Conservation (phyloP, 805 yeast species). For the Cyberlindnera lachancei region DNA sequence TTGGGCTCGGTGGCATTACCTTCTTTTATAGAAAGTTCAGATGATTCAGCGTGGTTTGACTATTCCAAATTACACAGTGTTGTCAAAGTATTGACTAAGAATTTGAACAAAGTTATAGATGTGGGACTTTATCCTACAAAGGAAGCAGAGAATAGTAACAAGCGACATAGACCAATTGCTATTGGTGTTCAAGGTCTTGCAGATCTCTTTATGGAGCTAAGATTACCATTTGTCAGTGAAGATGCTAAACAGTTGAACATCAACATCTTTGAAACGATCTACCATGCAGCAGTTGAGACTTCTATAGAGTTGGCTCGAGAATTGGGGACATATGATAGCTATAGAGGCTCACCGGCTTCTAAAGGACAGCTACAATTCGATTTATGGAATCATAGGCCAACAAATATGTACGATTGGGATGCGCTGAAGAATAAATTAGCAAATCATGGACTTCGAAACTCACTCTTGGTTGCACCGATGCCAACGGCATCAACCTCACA, state of each 20-base stretch:
- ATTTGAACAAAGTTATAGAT: constrained; percentile 78
- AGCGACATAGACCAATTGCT: constrained; percentile 85
- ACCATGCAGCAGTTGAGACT: constrained; percentile 85
- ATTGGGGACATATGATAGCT: constrained; percentile 67
- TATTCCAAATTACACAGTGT: constrained; percentile 70
- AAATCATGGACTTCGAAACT: constrained; percentile 73
- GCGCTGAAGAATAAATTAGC: constrained; percentile 50
- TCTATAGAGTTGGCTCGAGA: constrained; percentile 71
- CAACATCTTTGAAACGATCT: constrained; percentile 89
- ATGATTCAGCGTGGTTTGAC: constrained; percentile 33
- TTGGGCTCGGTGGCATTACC: constrained; percentile 90
- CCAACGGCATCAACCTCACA: constrained; percentile 99
- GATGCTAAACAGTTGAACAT: constrained; percentile 68
- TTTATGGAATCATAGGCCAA: constrained; percentile 75
- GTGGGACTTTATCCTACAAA: constrained; percentile 74
- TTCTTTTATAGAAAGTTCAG: constrained; percentile 53
- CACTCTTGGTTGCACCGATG: constrained; percentile 90
- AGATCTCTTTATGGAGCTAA: constrained; percentile 70
- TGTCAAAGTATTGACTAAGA: constrained; percentile 66
- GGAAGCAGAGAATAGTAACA: constrained; percentile 65
- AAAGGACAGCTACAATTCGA: constrained; percentile 79
- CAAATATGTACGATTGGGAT: constrained; percentile 84
- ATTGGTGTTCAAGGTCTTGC: constrained; percentile 95
- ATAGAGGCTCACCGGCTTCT: constrained; percentile 86
- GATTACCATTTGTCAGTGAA: constrained; percentile 75